These are phyloP conservation scores for Tetradesmus lagerheimii DNA, from an alignment of 139 green algal species.

Conservation along the genomic window DNA sequence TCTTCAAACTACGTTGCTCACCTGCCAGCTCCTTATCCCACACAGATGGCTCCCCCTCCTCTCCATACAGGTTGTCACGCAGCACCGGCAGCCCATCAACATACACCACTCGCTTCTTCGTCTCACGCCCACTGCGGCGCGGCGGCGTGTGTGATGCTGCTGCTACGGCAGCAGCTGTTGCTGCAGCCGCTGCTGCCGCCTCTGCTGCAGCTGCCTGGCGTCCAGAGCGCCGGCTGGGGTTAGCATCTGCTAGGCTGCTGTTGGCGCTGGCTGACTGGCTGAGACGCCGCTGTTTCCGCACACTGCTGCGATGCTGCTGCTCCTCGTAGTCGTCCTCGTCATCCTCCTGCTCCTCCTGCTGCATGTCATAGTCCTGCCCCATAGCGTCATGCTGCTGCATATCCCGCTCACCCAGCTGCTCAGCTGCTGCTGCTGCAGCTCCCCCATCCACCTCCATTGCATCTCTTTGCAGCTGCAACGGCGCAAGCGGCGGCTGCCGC, in stretches of 20 bases:
- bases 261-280: not conserved
- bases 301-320: not conserved
- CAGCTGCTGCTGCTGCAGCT: not conserved
- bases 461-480: not conserved
- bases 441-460: not conserved
- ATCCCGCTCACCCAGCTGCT: not conserved
- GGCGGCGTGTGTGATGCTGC: not conserved
- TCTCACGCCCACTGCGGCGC: conserved; percentile 43
- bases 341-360: not conserved
- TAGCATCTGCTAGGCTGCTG: not conserved
- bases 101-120: conserved; percentile 60
- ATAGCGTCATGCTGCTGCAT: not conserved
- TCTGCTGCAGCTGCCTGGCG: not conserved
- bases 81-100: conserved; percentile 72
- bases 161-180: not conserved
- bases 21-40: conserved; percentile 60
- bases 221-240: not conserved
- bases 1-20: not conserved
- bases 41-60: conserved; percentile 69
- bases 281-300: not conserved
- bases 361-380: not conserved
- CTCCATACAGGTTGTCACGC: conserved; percentile 74
- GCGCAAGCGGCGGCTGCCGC: not conserved
- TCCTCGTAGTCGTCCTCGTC: not conserved
- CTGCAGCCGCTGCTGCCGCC: not conserved